Conservation (phyloP, 2,329 filamentous ascomycete genomes). For the Monilinia fructigena region DNA sequence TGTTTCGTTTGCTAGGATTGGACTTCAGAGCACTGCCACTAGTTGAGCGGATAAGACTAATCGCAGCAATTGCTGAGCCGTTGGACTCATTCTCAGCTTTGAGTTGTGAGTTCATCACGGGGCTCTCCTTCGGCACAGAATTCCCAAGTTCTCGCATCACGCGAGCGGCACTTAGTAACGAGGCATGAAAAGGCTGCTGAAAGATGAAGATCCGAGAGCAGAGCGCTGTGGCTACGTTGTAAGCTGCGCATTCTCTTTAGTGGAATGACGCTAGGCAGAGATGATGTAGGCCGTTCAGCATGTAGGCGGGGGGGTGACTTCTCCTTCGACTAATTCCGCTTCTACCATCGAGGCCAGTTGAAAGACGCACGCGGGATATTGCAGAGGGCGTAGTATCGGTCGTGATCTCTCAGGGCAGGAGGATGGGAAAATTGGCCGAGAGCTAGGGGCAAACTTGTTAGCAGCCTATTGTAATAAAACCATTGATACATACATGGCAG, state of each 20-base stretch:
- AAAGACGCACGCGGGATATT: constrained; percentile 61
- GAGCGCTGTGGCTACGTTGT: constrained; percentile 69
- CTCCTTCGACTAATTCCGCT: constrained; percentile 74
- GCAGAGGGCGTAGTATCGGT: constrained; percentile 29
- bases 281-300: constrained; percentile 49
- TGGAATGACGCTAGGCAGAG: constrained; percentile 43
- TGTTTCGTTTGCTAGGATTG: constrained; percentile 67
- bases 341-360: constrained; percentile 83
- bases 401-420: constrained; percentile 37
- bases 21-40: constrained; percentile 52
- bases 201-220: constrained; percentile 52
- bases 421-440: constrained; percentile 31
- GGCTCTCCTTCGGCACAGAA: constrained; percentile 81
- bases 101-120: constrained; percentile 75
- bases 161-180: constrained; percentile 68
- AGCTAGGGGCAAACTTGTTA: constrained; percentile 28
- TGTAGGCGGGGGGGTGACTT: constrained; percentile 62
- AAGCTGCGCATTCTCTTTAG: constrained; percentile 50
- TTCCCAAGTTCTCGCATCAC: constrained; percentile 87
- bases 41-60: constrained; percentile 74
- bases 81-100: constrained; percentile 75
- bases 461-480: background rate
- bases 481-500: constrained; percentile 44
- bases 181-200: constrained; percentile 44
- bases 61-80: constrained; percentile 77